A percentile compares a stretch with the other conserved stretches of the same genome.
Conservation (phyloP, 164 flowering plant species). For the Brasenia schreberi region DNA sequence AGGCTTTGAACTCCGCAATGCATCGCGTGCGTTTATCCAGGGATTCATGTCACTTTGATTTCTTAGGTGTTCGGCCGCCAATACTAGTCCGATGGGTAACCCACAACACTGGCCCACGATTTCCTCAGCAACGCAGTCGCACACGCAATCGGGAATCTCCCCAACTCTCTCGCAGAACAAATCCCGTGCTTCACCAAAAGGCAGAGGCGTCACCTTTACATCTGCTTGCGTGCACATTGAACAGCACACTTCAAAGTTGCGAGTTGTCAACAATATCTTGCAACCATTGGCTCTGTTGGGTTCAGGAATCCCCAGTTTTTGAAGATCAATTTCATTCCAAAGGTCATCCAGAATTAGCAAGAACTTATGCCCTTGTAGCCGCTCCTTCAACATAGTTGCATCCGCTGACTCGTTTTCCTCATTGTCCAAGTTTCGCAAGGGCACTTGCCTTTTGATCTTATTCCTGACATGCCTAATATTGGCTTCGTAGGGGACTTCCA, state of each 20-base stretch:
- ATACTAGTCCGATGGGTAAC: neutral
- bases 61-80: slow-evolving; percentile 1
- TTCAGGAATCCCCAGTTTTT: slow-evolving; percentile 2
- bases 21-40: slow-evolving; percentile 2
- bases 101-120: slow-evolving; percentile 4
- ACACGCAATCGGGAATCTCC: neutral
- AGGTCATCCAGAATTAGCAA: slow-evolving; percentile 12
- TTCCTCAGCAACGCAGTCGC: neutral
- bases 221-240: slow-evolving; percentile 3
- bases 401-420: neutral
- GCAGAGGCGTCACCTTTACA: slow-evolving; percentile 5
- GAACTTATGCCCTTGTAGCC: neutral
- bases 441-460: neutral
- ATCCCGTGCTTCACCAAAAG: slow-evolving; percentile 1
- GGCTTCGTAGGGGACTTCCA: slow-evolving; percentile 1
- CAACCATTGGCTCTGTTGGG: neutral
- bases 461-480: slow-evolving; percentile 4
- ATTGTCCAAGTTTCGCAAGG: neutral
- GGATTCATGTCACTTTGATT: neutral
- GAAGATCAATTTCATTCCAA: slow-evolving; percentile 1
- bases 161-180: slow-evolving; percentile 8
- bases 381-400: neutral
- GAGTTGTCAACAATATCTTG: slow-evolving; percentile 6
- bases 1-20: neutral
- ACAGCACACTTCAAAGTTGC: neutral